These are phyloP conservation scores for Salix dunnii DNA, from an alignment of 345 rosid genomes.

Conservation along the genomic window DNA sequence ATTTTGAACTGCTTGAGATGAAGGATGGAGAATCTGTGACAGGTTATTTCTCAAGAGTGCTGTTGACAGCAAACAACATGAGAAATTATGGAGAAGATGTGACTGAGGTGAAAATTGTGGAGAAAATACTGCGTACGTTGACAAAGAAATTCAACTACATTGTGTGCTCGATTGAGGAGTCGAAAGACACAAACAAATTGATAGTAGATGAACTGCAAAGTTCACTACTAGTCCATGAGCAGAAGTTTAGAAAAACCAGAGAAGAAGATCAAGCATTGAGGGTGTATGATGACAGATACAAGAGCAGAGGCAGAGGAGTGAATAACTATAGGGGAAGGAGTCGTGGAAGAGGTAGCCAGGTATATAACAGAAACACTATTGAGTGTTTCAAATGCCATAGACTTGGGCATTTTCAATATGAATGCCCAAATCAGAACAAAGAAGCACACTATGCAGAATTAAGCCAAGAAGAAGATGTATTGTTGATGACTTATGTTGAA, in stretches of 20 bases:
- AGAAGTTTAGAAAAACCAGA: background rate
- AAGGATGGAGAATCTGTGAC: background rate
- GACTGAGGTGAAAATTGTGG: background rate
- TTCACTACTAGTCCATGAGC: background rate
- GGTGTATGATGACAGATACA: too few species aligned
- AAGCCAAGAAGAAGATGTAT: accelerated
- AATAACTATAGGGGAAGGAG: background rate
- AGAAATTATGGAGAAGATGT: background rate
- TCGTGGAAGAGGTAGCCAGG: background rate
- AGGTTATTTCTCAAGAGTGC: background rate
- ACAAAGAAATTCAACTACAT: background rate
- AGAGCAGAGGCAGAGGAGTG: too few species aligned
- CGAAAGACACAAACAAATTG: background rate
- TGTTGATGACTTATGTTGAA: background rate
- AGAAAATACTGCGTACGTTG: background rate
- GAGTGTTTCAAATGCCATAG: background rate
- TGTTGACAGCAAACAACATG: background rate
- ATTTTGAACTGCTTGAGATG: background rate
- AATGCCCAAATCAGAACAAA: background rate
- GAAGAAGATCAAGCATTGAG: too few species aligned
- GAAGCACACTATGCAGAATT: background rate
- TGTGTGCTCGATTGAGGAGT: background rate
- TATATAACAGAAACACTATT: too few species aligned
- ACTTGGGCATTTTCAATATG: background rate
- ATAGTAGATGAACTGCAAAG: background rate